Percentiles rank a stretch among this genome's conserved stretches.
phyloP scores from a whole-genome alignment of 169 alveolate species.

The Cryptosporidium parvum region DNA sequence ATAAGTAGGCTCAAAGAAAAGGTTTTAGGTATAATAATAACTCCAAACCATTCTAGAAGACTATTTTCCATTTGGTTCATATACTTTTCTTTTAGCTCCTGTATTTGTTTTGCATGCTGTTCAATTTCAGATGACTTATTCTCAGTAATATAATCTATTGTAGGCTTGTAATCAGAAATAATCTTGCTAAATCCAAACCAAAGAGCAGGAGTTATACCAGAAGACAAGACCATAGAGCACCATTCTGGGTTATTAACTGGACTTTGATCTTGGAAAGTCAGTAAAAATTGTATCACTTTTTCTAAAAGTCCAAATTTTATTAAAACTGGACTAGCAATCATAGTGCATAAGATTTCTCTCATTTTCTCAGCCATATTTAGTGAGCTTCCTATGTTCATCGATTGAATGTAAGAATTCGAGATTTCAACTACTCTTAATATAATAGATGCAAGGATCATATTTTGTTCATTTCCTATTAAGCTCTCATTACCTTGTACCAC shows the following conservation, averaged over 20 bases:
- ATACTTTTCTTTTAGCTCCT: slow-evolving; percentile 25
- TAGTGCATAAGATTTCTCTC: slow-evolving; percentile 1
- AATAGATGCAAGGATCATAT: background rate
- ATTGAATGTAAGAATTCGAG: background rate
- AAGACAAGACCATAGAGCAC: background rate
- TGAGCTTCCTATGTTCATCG: background rate
- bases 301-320: slow-evolving; percentile 11
- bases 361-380: slow-evolving; percentile 4
- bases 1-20: background rate
- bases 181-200: slow-evolving; percentile 59
- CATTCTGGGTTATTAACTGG: background rate
- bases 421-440: slow-evolving; percentile 21
- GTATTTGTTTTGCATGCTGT: slow-evolving; percentile 21
- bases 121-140: slow-evolving; percentile 22
- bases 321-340: slow-evolving; percentile 15
- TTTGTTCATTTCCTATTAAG: background rate
- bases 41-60: slow-evolving; percentile 64
- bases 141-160: slow-evolving; percentile 53
- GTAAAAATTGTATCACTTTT: background rate
- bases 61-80: slow-evolving; percentile 59
- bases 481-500: background rate
- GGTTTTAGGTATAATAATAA: slow-evolving; percentile 2
- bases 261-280: background rate
- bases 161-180: slow-evolving; percentile 29
- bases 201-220: slow-evolving; percentile 44